A percentile compares a stretch with the other conserved stretches of the same genome.
Evolutionary conservation across 2,329 filamentous ascomycete genomes (phyloP).

Genomic region (Clarireedia homoeocarpa): DNA sequence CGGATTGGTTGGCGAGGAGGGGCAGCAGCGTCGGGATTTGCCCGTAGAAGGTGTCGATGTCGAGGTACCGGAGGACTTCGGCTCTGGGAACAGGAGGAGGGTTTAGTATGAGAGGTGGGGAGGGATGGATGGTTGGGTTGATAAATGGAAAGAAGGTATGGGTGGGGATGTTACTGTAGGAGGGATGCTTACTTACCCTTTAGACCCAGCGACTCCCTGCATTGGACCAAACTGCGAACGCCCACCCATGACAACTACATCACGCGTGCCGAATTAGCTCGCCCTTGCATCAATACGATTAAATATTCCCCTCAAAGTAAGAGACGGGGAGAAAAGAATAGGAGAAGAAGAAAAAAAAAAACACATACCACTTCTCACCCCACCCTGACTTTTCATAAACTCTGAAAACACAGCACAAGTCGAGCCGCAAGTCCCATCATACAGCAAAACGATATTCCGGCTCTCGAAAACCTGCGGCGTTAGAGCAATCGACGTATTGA

Average conservation of each 20-base stretch:
- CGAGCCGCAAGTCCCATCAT: slow-evolving; percentile 49
- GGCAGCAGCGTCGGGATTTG: background rate
- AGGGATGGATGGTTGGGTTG: slow-evolving; percentile 4
- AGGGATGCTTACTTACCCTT: slow-evolving; percentile 35
- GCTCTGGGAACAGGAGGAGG: background rate
- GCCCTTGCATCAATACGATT: no score
- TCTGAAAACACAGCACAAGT: slow-evolving; percentile 52
- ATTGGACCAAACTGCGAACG: slow-evolving; percentile 45
- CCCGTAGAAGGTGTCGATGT: background rate
- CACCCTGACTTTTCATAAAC: slow-evolving; percentile 41
- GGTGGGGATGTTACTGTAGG: background rate
- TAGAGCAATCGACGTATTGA: slow-evolving; percentile 31
- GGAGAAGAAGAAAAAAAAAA: slow-evolving; percentile 16
- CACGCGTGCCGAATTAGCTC: no score
- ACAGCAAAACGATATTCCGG: slow-evolving; percentile 29
- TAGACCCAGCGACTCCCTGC: slow-evolving; percentile 54
- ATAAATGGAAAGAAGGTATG: no score
- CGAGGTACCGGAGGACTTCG: background rate
- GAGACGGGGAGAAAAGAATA: no score
- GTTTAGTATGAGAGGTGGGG: slow-evolving; percentile 12
- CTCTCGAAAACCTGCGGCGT: slow-evolving; percentile 33
- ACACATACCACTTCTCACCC: slow-evolving; percentile 35
- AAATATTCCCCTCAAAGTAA: no score
- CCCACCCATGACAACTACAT: slow-evolving; percentile 48
- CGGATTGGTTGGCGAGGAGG: background rate